A percentile compares a stretch with the other conserved stretches of the same genome.
phyloP scores from a whole-genome alignment of 179 eudicot genomes.

The Sideroxylon spinosum region DNA sequence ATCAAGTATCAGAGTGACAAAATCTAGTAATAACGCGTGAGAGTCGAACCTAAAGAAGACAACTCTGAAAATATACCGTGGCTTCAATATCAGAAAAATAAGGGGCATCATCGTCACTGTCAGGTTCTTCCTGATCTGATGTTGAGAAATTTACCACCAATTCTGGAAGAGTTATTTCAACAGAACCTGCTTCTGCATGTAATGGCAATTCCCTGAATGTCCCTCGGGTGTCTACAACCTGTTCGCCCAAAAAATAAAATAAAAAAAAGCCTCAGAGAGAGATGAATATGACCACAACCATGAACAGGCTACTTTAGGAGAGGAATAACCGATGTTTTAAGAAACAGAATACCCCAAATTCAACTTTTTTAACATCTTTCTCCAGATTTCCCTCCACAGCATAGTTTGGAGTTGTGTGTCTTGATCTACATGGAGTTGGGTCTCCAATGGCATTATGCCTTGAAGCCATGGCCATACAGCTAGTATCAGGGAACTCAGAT shows the following conservation, averaged over 20 bases:
- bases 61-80: slow-evolving; percentile 47
- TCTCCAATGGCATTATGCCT: slow-evolving; percentile 36
- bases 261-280: slow-evolving; percentile 6
- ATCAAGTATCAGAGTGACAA: slow-evolving; percentile 15
- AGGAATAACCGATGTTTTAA: slow-evolving; percentile 1
- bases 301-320: slow-evolving; percentile 11
- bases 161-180: slow-evolving; percentile 36
- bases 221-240: slow-evolving; percentile 31
- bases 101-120: slow-evolving; percentile 64
- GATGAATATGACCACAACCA: neutral
- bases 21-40: neutral
- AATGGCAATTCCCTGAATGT: slow-evolving; percentile 28
- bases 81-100: slow-evolving; percentile 88
- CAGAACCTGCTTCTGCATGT: slow-evolving; percentile 35
- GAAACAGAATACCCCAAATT: slow-evolving; percentile 21
- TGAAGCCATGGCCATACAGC: slow-evolving; percentile 24
- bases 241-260: neutral
- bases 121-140: slow-evolving; percentile 61
- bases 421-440: slow-evolving; percentile 31
- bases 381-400: slow-evolving; percentile 17
- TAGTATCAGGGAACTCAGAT: slow-evolving; percentile 35
- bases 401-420: slow-evolving; percentile 19
- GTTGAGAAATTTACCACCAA: slow-evolving; percentile 33
- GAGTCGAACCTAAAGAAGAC: slow-evolving; percentile 13
- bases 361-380: slow-evolving; percentile 26